Percentiles rank a stretch among this genome's conserved stretches.
These are phyloP conservation scores for Trichoderma simmonsii DNA, from an alignment of 2,329 filamentous ascomycete species.

Conservation along the genomic window DNA sequence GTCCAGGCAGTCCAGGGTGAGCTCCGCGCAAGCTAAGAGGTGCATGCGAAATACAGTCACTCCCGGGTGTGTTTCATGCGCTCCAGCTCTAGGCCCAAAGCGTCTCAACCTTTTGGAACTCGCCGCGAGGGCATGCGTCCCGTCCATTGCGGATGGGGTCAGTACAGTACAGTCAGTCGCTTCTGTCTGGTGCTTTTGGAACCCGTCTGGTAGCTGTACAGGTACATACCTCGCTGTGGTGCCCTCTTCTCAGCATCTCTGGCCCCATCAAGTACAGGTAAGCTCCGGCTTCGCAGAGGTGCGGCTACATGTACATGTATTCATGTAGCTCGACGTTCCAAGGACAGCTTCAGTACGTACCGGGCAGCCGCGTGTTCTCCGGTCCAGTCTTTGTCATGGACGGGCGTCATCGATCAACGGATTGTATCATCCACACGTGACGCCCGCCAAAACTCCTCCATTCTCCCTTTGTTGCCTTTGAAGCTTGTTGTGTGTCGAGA, in stretches of 20 bases:
- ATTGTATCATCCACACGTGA: conserved; percentile 14
- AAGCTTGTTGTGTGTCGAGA: not conserved
- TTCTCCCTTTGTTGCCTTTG: not conserved
- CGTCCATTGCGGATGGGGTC: not conserved
- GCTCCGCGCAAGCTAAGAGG: not conserved
- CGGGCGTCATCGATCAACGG: conserved; percentile 7
- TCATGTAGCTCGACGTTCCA: not conserved
- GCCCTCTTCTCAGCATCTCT: not conserved
- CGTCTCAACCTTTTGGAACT: not conserved
- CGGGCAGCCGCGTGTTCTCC: not conserved
- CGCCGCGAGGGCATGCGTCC: not conserved
- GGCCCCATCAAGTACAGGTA: not conserved
- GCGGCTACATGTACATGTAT: not conserved
- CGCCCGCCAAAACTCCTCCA: not conserved
- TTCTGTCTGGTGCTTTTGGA: not conserved
- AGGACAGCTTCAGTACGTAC: not conserved
- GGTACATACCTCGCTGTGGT: not conserved
- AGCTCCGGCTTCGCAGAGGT: not conserved
- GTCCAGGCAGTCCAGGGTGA: not conserved
- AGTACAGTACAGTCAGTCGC: not conserved
- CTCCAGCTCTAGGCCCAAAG: conserved; percentile 5
- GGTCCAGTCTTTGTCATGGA: not conserved
- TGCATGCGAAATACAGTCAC: not conserved
- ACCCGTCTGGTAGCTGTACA: not conserved
- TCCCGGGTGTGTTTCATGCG: not conserved